Percentiles rank a stretch among this genome's conserved stretches.
Conservation (phyloP, 75 land plant genomes). For the Pinus tabuliformis region DNA sequence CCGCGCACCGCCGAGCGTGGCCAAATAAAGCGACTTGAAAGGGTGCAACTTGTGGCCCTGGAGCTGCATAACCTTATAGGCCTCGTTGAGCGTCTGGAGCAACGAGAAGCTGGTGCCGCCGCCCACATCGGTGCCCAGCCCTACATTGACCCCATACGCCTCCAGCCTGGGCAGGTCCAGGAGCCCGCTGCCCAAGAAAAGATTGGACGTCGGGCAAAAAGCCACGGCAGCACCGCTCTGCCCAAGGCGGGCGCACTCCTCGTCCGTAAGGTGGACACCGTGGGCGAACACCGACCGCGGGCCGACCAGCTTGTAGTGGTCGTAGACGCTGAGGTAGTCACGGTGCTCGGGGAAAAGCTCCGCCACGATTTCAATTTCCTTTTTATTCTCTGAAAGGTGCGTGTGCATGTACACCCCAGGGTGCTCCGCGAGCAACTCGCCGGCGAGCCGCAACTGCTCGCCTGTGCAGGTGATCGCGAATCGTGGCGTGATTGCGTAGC, state of each 20-base stretch:
- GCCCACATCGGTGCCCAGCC: slow-evolving; percentile 17
- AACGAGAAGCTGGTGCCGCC: slow-evolving; percentile 15
- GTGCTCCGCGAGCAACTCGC: neutral
- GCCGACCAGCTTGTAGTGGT: slow-evolving; percentile 1
- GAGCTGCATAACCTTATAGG: slow-evolving; percentile 19
- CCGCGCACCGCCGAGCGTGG: slow-evolving; percentile 14
- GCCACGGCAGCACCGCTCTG: slow-evolving; percentile 7
- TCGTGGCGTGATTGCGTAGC: slow-evolving; percentile 18
- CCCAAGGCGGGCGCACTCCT: neutral
- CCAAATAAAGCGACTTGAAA: slow-evolving; percentile 15
- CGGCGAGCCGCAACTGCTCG: neutral
- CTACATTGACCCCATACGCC: neutral
- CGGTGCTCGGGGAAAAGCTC: neutral
- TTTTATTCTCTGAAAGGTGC: neutral
- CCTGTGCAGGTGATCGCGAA: slow-evolving; percentile 11
- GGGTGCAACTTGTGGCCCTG: slow-evolving; percentile 20
- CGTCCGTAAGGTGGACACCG: neutral
- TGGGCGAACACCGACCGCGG: slow-evolving; percentile 1
- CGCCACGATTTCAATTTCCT: neutral
- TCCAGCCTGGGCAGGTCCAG: slow-evolving; percentile 12
- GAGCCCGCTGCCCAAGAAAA: slow-evolving; percentile 17
- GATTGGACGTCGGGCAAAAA: slow-evolving; percentile 20
- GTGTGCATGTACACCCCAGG: neutral
- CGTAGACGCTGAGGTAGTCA: neutral
- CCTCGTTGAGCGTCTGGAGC: slow-evolving; percentile 12